Evolutionary conservation across 306 rosid genomes (phyloP), one percentile per base, ranked within the genome.

Genomic region (Fragaria nilgerrensis): DNA sequence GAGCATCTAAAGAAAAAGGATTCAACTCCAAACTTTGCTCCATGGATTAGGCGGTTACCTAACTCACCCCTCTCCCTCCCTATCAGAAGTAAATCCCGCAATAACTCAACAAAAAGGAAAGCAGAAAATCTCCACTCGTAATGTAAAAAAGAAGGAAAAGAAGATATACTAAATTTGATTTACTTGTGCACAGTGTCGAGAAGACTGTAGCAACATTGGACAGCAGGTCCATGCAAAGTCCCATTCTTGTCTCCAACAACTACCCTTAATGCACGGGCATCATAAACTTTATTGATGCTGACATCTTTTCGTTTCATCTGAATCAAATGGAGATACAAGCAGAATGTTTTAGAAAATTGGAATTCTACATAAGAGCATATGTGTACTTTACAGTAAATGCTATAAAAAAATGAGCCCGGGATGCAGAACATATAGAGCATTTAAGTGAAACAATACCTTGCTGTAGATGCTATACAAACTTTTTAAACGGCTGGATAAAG

Each of bases 211-310:
- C 98, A 94, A 84, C 95, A 86, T 77, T 88, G 96, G 85, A 94
- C 90, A 72, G 98, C 98, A 62, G 95, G 93, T 70, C 98, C 98
- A 52, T 83, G 96, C 68, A 94, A 88, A 75, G 96, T 88, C 78
- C 97, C 98, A 37, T 89, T 92, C 84, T 92, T 92, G 89, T 94
- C 98, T 84, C 98, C 98, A 72, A 94, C 97, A 73, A 94, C 93
- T 75, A 92, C 98, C 88, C 98, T 86, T 83, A 94, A 78, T 47
- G 98, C 98, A 63, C 97, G 97, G 70, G 96, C 94, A 88, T 94
- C 98, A 73, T 88, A 94, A 64, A 94, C 96, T 87, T 92, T 84
- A 50, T 83, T 81, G 43, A 92, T 92, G 82, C 88, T 78, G 64
- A 87, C 83, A 83, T 94, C 97, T 87, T 94, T 94, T 62, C 97